Evolutionary conservation across 768 basidiomycete species (phyloP).

Genomic region (Hygrocybe coccinea): DNA sequence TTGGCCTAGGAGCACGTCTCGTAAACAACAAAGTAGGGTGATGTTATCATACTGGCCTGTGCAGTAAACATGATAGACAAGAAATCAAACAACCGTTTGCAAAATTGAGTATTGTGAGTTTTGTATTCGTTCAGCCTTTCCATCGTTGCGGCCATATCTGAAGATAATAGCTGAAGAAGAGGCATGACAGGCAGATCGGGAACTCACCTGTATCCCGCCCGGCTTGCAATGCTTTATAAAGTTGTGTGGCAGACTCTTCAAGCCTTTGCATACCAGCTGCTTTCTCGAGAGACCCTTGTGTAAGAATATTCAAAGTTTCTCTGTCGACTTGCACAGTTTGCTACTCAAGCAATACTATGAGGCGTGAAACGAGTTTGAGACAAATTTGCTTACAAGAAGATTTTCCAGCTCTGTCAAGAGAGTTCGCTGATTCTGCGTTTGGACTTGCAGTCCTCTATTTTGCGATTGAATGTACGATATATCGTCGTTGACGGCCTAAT

Average conservation of each 20-base stretch:
- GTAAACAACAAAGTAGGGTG: conserved; percentile 1
- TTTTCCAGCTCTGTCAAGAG: conserved; percentile 83
- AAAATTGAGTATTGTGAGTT: conserved; percentile 87
- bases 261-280: conserved; percentile 66
- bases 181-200: background rate
- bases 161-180: background rate
- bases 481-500: conserved; percentile 88
- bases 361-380: background rate
- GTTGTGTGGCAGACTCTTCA: conserved; percentile 75
- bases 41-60: conserved; percentile 50
- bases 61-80: conserved; percentile 87
- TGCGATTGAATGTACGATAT: conserved; percentile 95
- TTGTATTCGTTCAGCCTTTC: conserved; percentile 87
- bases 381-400: conserved; percentile 56
- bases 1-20: conserved; percentile 46
- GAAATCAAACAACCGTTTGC: conserved; percentile 86
- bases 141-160: conserved; percentile 97
- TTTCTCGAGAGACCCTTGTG: conserved; percentile 87
- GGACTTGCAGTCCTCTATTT: conserved; percentile 93
- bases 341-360: conserved; percentile 35
- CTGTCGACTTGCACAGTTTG: conserved; percentile 92
- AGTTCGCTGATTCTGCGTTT: conserved; percentile 90
- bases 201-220: conserved; percentile 79
- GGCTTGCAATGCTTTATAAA: conserved; percentile 94
- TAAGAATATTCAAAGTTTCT: conserved; percentile 66